These are phyloP conservation scores for Macrophomina pseudophaseolina DNA, from an alignment of 2,329 filamentous ascomycete species.

Conservation along the genomic window DNA sequence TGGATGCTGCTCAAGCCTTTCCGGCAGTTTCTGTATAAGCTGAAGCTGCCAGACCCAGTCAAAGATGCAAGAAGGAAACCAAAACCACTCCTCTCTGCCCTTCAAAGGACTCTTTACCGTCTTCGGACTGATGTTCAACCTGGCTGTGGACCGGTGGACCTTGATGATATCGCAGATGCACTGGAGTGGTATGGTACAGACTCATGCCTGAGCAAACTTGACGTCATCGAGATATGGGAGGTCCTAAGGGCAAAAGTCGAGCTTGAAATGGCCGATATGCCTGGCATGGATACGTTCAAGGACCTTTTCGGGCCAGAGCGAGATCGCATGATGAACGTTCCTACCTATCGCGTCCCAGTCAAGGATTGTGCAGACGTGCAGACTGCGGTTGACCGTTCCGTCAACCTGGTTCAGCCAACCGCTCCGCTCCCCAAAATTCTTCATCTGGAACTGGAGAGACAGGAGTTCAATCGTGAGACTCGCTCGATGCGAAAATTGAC, in stretches of 20 bases:
- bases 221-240: slow-evolving; percentile 63
- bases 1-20: slow-evolving; percentile 66
- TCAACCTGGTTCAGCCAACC: slow-evolving; percentile 33
- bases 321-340: slow-evolving; percentile 33
- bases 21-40: slow-evolving; percentile 59
- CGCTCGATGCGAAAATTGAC: slow-evolving; percentile 63
- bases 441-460: slow-evolving; percentile 62
- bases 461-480: slow-evolving; percentile 59
- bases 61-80: slow-evolving; percentile 53
- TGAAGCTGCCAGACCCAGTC: slow-evolving; percentile 54
- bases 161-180: slow-evolving; percentile 44
- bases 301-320: slow-evolving; percentile 53
- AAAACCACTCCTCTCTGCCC: slow-evolving; percentile 56
- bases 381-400: slow-evolving; percentile 45
- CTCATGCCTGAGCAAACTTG: slow-evolving; percentile 47
- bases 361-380: slow-evolving; percentile 46
- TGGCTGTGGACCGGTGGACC: slow-evolving; percentile 38
- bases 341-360: slow-evolving; percentile 43
- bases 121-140: slow-evolving; percentile 52
- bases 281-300: slow-evolving; percentile 47
- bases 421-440: slow-evolving; percentile 54
- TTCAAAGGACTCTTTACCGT: slow-evolving; percentile 59
- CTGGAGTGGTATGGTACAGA: slow-evolving; percentile 49
- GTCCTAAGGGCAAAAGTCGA: slow-evolving; percentile 57
- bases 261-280: slow-evolving; percentile 56